Percentiles rank a stretch among this genome's conserved stretches.
Evolutionary conservation across 1,284 basidiomycete species (phyloP).

Genomic region (Malassezia restricta): DNA sequence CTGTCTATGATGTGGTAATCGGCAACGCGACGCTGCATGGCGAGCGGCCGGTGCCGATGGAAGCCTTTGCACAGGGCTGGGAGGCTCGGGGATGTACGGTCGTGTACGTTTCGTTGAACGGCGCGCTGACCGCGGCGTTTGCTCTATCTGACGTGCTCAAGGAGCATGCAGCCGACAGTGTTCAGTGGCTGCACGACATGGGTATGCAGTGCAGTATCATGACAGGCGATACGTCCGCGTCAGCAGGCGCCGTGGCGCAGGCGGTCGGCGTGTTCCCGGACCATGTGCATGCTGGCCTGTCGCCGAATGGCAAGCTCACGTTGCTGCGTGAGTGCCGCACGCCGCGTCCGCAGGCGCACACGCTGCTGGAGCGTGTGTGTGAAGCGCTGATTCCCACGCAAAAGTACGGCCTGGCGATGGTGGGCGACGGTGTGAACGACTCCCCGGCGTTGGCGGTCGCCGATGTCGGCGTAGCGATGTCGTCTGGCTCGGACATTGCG

Average conservation of each 20-base stretch:
- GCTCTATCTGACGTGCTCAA: conserved; percentile 40
- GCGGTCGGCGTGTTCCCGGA: conserved; percentile 27
- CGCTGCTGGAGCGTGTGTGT: not conserved
- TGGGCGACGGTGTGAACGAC: conserved; percentile 98
- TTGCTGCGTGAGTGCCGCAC: conserved; percentile 20
- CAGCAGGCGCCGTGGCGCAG: conserved; percentile 33
- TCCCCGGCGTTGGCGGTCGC: conserved; percentile 90
- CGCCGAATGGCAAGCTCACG: conserved; percentile 37
- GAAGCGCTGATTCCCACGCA: conserved; percentile 4
- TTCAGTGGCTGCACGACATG: conserved; percentile 29
- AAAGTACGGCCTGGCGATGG: conserved; percentile 51
- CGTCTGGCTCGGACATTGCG: conserved; percentile 87
- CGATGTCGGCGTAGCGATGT: conserved; percentile 87
- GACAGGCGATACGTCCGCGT: conserved; percentile 36
- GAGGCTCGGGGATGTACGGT: conserved; percentile 33
- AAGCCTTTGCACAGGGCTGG: conserved; percentile 17
- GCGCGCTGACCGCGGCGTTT: conserved; percentile 20
- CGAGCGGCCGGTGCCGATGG: not conserved
- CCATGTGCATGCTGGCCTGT: conserved; percentile 38
- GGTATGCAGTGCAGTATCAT: conserved; percentile 38
- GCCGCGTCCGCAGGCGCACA: not conserved
- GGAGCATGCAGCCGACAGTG: conserved; percentile 28
- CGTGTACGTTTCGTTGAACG: conserved; percentile 34
- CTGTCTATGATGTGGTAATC: conserved; percentile 22
- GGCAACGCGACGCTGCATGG: conserved; percentile 27